Evolutionary conservation across 176 grass and related monocot genomes (phyloP).

Genomic region (Puccinellia tenuiflora): DNA sequence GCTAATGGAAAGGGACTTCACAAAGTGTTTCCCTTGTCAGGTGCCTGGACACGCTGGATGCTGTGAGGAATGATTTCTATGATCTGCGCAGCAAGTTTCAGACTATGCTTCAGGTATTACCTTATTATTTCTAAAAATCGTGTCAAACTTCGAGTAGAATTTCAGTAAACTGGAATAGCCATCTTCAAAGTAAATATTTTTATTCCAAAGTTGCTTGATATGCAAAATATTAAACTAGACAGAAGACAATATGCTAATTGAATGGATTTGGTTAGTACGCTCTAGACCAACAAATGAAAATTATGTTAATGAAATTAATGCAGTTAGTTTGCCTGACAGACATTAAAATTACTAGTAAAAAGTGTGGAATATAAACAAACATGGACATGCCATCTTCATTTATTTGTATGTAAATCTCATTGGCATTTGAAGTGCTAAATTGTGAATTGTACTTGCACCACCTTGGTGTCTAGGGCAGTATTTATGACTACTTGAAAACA

Average conservation of each 20-base stretch:
- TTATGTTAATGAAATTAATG: not conserved
- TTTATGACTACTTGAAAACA: not conserved
- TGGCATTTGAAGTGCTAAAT: not conserved
- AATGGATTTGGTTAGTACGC: not conserved
- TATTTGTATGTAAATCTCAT: not conserved
- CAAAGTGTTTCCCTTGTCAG: slow-evolving; percentile 25
- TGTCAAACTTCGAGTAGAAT: not conserved
- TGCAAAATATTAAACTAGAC: not conserved
- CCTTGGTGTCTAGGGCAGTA: not conserved
- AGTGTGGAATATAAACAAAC: not conserved
- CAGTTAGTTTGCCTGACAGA: not conserved
- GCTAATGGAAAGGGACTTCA: not conserved
- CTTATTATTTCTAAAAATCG: not conserved
- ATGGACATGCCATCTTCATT: not conserved
- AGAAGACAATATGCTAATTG: not conserved
- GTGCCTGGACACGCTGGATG: slow-evolving; percentile 35
- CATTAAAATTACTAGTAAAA: not conserved
- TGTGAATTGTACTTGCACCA: not conserved
- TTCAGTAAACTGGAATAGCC: slow-evolving; percentile 3
- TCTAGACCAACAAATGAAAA: not conserved
- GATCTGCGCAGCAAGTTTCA: slow-evolving; percentile 44
- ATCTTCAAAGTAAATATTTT: not conserved
- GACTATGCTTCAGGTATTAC: slow-evolving; percentile 63
- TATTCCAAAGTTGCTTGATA: not conserved
- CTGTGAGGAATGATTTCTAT: slow-evolving; percentile 47